Evolutionary conservation across 129 eudicot genomes (phyloP), one percentile per base, ranked within the genome.

Genomic region (Rutidosis leptorrhynchoides): DNA sequence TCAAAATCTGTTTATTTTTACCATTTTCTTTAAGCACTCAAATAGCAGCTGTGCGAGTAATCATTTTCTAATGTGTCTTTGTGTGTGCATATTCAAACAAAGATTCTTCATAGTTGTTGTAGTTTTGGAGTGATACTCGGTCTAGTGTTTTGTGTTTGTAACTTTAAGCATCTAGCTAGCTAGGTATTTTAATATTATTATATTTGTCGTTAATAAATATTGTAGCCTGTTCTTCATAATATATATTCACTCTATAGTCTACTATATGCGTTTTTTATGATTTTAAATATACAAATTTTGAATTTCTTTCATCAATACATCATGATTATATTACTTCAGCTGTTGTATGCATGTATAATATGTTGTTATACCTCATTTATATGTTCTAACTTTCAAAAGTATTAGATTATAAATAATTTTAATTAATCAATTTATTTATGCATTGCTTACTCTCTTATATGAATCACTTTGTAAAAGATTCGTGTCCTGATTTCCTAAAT

Each of bases 1-100:
- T 42, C 48, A 26, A n/a, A n/a, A 57, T 70, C 67, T 57, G n/a
- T n/a, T n/a, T n/a, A n/a, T 19, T 11, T 10, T 58, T 54, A 54
- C 64, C 55, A 33, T 52, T 14, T 32, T 19, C 20, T 46, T 11
- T 14, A 6, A 20, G 16, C 16, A 19, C 72, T 21, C 28, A 20
- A 3, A 54, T 11, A 23, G 4, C 30, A 54, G 60, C 51, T 35
- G 52, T 20, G 30, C 5, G 17, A 20, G 2, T 22, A n/a, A 16
- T 17, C 55, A 6, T 20, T 49, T 17, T 37, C 16, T 11, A 11
- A 4, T 37, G 5, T 11, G 5, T 11, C 15, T 37, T 37, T 37
- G 16, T 49, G 55, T 49, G 12, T 49, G 10, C 24, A n/a, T 20
- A 49, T 49, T 49, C 45, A 37, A 11, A 1, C 5, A 37, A 11